Evolutionary conservation across 2,329 filamentous ascomycete species (phyloP).

Genomic region (Drechslerella coelobrocha): DNA sequence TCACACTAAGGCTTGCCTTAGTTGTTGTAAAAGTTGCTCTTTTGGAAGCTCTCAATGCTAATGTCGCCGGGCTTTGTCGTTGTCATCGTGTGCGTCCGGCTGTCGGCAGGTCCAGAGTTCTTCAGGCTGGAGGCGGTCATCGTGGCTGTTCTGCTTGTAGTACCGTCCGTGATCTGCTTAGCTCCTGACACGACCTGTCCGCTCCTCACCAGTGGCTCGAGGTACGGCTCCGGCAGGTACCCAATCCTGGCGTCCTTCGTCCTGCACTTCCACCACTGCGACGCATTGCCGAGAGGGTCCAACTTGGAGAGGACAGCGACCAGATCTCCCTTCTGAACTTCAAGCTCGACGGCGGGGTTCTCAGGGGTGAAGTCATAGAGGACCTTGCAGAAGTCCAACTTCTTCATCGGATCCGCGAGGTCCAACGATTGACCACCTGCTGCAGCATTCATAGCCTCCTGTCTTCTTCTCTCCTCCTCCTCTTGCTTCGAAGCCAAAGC

Average conservation of each 20-base stretch:
- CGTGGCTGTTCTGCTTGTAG: slow-evolving; percentile 54
- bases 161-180: slow-evolving; percentile 61
- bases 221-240: slow-evolving; percentile 88
- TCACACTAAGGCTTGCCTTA: slow-evolving; percentile 16
- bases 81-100: slow-evolving; percentile 58
- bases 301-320: slow-evolving; percentile 92
- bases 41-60: slow-evolving; percentile 73
- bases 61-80: slow-evolving; percentile 69
- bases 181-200: slow-evolving; percentile 58
- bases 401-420: slow-evolving; percentile 68
- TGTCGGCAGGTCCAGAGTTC: slow-evolving; percentile 49
- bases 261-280: slow-evolving; percentile 96
- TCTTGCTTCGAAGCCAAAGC: slow-evolving; percentile 83
- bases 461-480: slow-evolving; percentile 73
- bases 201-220: slow-evolving; percentile 73
- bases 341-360: slow-evolving; percentile 76
- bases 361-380: slow-evolving; percentile 93
- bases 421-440: slow-evolving; percentile 57
- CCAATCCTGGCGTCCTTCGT: slow-evolving; percentile 88
- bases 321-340: slow-evolving; percentile 92
- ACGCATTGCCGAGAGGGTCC: slow-evolving; percentile 87
- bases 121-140: slow-evolving; percentile 59
- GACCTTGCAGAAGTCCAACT: slow-evolving; percentile 94
- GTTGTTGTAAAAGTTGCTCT: slow-evolving; percentile 59
- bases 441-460: slow-evolving; percentile 59